phyloP scores from a whole-genome alignment of 306 rosid species.

The Quercus variabilis region DNA sequence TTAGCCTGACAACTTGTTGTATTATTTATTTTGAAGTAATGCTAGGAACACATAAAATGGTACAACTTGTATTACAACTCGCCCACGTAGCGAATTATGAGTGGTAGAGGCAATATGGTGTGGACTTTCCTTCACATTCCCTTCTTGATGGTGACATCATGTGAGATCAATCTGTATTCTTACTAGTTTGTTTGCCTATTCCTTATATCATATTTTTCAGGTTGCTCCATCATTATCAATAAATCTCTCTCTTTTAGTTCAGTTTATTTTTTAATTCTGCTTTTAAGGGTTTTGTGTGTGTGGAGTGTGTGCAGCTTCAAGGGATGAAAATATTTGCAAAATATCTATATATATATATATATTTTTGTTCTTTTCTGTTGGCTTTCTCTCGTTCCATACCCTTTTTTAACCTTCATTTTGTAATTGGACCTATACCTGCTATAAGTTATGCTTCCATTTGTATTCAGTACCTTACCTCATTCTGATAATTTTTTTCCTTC shows the following conservation, averaged over 20 bases:
- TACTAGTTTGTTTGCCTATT: conserved; percentile 20
- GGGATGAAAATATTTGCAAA: conserved; percentile 72
- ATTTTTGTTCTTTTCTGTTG: neutral
- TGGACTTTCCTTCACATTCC: conserved; percentile 67
- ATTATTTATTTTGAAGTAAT: too few relatives aligned
- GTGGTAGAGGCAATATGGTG: conserved; percentile 53
- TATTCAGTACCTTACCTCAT: neutral
- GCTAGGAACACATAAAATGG: too few relatives aligned
- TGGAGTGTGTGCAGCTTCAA: conserved; percentile 87
- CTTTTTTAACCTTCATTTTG: neutral
- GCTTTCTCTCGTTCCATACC: neutral
- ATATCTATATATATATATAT: neutral
- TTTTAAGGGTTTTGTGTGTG: conserved; percentile 66
- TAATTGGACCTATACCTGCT: neutral
- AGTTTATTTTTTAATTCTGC: conserved; percentile 96
- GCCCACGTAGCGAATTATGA: accelerated
- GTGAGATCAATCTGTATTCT: conserved; percentile 53
- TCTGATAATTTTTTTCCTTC: neutral
- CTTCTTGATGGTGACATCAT: conserved; percentile 72
- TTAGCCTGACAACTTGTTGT: neutral
- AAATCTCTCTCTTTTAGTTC: conserved; percentile 36
- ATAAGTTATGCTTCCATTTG: neutral
- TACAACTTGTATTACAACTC: too few relatives aligned
- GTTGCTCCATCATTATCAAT: conserved; percentile 30
- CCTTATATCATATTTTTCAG: neutral